Base-by-base conservation (phyloP, 2,329 filamentous ascomycete species). In the Leptodontidium sp. region DNA sequence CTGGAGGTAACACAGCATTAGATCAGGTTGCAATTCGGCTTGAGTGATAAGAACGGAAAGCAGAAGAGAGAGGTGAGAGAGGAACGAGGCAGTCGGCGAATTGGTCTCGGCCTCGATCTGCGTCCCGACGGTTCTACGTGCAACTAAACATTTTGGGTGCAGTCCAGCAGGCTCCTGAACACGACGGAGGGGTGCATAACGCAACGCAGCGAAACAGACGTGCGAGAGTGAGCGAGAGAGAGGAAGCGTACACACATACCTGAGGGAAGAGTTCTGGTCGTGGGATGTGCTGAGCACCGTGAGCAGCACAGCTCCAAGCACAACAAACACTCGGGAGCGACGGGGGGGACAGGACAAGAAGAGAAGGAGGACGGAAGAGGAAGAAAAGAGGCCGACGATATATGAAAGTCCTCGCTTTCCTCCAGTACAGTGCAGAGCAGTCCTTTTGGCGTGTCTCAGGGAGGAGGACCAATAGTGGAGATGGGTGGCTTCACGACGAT, bases 1-100 rank as follows among this genome's bases (percentile, higher is more conserved):
- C 74, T 75, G 67, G 58, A 64, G 47, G 74, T 75, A 61, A 75
- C 75, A 75, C 72, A 68, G 67, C 69, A 69, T 73, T 69, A 72
- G 73, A 70, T 71, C 61, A 45, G 64, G 57, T 73, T 65, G 61
- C 21, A 52, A 68, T 66, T 70, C 58, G 58, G 57, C 38, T 49
- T 43, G 49, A 53, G 53, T 53, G 53, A 40, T 47, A 66, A 65
- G 58, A 63, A 55, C 45, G 29, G 57, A 24, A 53, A 65, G 49
- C 52, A 50, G 29, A 61, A 38, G 64, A 15, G 45, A 49, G 26
- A 35, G 17, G 24, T 55, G 26, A 3, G 17, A 53, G 24, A 40
- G 40, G 24, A 35, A 47, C 53, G 53, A 45, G 21, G 35, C 21
- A 47, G 29, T 61, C 26, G 52, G 24, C 17, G n/a, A 53, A 55